These are phyloP conservation scores for Metschnikowia anglica DNA, from an alignment of 805 yeast species.

Conservation along the genomic window DNA sequence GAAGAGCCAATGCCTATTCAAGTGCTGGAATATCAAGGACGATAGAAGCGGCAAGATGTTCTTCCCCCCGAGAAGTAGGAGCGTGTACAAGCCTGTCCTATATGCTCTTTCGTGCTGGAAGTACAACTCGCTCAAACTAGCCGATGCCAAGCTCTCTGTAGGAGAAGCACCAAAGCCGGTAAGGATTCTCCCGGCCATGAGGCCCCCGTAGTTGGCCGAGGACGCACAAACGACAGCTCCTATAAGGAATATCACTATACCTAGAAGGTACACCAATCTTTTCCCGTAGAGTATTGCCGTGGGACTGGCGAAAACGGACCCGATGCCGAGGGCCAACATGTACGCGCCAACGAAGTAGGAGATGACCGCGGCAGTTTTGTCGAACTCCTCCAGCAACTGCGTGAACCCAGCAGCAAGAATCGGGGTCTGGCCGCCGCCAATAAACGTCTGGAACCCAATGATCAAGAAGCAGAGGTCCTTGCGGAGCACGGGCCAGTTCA, in stretches of 20 bases:
- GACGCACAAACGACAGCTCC: conserved; percentile 57
- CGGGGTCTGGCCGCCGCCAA: conserved; percentile 64
- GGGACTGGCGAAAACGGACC: conserved; percentile 57
- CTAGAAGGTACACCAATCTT: conserved; percentile 51
- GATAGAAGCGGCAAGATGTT: conserved; percentile 57
- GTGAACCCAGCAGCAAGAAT: conserved; percentile 57
- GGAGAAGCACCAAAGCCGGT: conserved; percentile 63
- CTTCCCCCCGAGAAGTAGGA: conserved; percentile 60
- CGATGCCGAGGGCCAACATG: conserved; percentile 60
- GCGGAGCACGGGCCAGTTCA: conserved; percentile 64
- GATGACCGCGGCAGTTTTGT: conserved; percentile 39
- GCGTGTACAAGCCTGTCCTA: conserved; percentile 56
- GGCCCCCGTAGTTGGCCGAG: conserved; percentile 46
- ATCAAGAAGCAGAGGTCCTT: conserved; percentile 53
- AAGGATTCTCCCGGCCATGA: conserved; percentile 57
- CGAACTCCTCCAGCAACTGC: conserved; percentile 42
- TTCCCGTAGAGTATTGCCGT: conserved; percentile 58
- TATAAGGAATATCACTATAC: conserved; percentile 47
- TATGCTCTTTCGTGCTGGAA: conserved; percentile 63
- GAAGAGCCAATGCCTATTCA: conserved; percentile 59
- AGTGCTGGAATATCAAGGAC: conserved; percentile 48
- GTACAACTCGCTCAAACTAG: conserved; percentile 61
- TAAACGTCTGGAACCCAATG: conserved; percentile 56
- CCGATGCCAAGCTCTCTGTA: conserved; percentile 57
- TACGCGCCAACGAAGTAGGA: conserved; percentile 58